Evolutionary conservation across 2,329 filamentous ascomycete genomes (phyloP).

Genomic region (Dothideomycetes sp.): DNA sequence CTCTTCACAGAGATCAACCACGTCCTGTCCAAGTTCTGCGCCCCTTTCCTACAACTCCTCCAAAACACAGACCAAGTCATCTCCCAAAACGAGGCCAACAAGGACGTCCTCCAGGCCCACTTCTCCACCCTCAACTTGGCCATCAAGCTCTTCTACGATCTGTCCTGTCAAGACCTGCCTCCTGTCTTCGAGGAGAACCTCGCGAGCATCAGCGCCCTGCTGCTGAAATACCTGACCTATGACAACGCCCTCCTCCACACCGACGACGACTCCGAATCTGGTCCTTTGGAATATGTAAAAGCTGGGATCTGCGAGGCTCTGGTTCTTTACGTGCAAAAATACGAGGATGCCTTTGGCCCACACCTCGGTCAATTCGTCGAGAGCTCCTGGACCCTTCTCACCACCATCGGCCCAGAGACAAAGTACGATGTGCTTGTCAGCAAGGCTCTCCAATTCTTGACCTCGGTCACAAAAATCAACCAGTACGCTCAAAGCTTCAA

Average conservation of each 20-base stretch:
- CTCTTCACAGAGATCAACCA: slow-evolving; percentile 95
- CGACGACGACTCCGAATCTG: slow-evolving; percentile 81
- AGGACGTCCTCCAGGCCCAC: slow-evolving; percentile 61
- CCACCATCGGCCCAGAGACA: slow-evolving; percentile 71
- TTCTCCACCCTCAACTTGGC: slow-evolving; percentile 81
- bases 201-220: slow-evolving; percentile 59
- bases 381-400: slow-evolving; percentile 84
- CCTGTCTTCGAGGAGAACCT: slow-evolving; percentile 91
- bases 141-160: slow-evolving; percentile 86
- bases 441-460: slow-evolving; percentile 88
- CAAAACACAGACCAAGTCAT: slow-evolving; percentile 61
- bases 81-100: slow-evolving; percentile 63
- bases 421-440: slow-evolving; percentile 94
- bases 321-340: slow-evolving; percentile 87
- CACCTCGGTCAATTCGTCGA: slow-evolving; percentile 77
- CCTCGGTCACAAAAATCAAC: slow-evolving; percentile 68
- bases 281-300: slow-evolving; percentile 75
- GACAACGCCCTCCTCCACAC: slow-evolving; percentile 73
- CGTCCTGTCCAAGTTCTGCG: slow-evolving; percentile 74
- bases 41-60: slow-evolving; percentile 72
- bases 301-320: slow-evolving; percentile 87
- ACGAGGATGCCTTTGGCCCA: slow-evolving; percentile 80
- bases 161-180: slow-evolving; percentile 94
- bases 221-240: slow-evolving; percentile 90
- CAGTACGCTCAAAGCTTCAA: slow-evolving; percentile 80